Base-by-base conservation (phyloP, 2,329 filamentous ascomycete genomes). In the Eutypa lata region DNA sequence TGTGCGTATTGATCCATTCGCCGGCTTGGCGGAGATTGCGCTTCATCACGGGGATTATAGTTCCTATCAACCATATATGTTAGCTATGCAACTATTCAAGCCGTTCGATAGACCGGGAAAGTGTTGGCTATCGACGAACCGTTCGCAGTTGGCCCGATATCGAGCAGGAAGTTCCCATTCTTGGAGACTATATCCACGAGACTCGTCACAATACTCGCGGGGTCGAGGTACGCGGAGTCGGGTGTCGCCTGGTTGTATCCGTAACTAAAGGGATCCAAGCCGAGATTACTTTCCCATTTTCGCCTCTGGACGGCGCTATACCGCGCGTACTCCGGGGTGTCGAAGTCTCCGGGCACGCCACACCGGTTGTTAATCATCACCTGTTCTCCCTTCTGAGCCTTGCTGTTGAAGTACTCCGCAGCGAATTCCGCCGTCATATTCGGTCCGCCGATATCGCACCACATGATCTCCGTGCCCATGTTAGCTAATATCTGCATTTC, bases 281-380 rank as follows among this genome's bases (percentile, higher is more conserved):
- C 80, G 35, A 73, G 71, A 65, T 77, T 83, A 31, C 68, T 75
- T 63, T 83, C 81, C 79, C 79, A 84, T 61, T 83, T 83, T n/a
- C 77, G 70, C 33, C 67, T 61, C 59, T 80, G 77, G 2, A 76
- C 73, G 1, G 72, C 70, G 5, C 70, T 69, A 59, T 76, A 80
- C 10, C 70, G 71, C 14, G 72, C 69, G 59, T 82, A 83, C 62
- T 83, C 80, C 1, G 80, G 80, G 1, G 79, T 83, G 59, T 82
- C 79, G 54, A 81, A 83, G 65, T 83, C 80, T 14, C 67, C 65
- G 1, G 66, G 64, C 43, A 80, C 68, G 21, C 80, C 80, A 60
- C 80, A 83, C 7, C 80, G 75, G 37, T 73, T 72, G 66, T 83
- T 81, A 64, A 82, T 77, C 6, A 74, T 66, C 2, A 81, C 78